Evolutionary conservation across 345 rosid genomes (phyloP).

Genomic region (Linum trigynum): DNA sequence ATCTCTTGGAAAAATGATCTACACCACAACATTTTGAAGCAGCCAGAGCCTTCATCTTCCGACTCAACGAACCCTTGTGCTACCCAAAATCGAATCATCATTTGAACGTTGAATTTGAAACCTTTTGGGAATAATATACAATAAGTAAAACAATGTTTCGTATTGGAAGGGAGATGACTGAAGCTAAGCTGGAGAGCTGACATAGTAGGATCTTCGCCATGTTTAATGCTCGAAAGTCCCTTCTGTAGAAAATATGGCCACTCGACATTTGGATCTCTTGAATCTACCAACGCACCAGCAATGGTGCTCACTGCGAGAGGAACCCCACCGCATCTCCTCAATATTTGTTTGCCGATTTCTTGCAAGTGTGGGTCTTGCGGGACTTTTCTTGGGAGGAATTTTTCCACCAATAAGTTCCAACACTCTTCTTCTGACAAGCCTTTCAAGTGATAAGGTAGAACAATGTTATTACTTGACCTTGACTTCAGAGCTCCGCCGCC

Average conservation of each 20-base stretch:
- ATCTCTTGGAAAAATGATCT: neutral
- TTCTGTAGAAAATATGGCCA: neutral
- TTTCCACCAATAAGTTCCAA: conserved; percentile 12
- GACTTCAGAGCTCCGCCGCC: neutral
- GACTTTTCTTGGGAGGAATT: conserved; percentile 1
- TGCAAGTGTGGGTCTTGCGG: neutral
- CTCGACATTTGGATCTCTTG: neutral
- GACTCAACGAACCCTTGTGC: neutral
- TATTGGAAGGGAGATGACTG: neutral
- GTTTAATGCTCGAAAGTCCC: neutral
- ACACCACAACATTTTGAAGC: neutral
- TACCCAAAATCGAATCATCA: neutral
- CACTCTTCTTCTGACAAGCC: conserved; percentile 5
- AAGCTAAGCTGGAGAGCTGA: neutral
- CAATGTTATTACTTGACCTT: too few species aligned
- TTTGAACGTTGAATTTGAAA: neutral
- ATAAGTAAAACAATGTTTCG: neutral
- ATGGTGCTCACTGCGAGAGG: neutral
- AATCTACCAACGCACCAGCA: neutral
- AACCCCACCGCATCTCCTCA: neutral
- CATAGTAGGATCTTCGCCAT: neutral
- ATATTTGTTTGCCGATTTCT: neutral
- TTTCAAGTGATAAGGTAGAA: too few species aligned
- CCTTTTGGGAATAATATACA: neutral
- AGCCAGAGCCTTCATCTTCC: neutral